phyloP scores from a whole-genome alignment of 164 flowering plant genomes.

The Euptelea pleiosperma region DNA sequence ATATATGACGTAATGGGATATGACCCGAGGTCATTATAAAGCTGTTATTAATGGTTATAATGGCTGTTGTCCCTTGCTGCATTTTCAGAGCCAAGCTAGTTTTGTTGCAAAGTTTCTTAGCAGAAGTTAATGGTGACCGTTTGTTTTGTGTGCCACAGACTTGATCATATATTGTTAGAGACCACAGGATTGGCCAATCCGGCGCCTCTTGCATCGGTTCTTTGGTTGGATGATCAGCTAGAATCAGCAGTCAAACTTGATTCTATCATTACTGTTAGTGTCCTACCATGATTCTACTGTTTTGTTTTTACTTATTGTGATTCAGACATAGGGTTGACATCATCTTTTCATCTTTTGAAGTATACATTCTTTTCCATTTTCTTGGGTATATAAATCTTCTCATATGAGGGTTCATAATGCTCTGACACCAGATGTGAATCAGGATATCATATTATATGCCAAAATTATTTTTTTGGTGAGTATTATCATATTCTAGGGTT shows the following conservation, averaged over 20 bases:
- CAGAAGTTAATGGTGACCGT: slow-evolving; percentile 4
- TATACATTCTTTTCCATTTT: no score
- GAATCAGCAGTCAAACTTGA: slow-evolving; percentile 88
- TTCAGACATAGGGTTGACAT: not conserved
- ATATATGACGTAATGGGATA: no score
- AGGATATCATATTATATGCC: no score
- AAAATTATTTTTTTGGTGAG: no score
- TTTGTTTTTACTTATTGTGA: not conserved
- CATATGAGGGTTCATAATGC: no score
- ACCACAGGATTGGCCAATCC: slow-evolving; percentile 96
- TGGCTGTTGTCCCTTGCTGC: no score
- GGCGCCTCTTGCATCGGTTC: slow-evolving; percentile 94
- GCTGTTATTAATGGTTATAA: no score
- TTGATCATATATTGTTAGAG: slow-evolving; percentile 92
- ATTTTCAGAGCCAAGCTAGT: not conserved
- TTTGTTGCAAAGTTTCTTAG: not conserved
- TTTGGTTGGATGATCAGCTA: slow-evolving; percentile 98
- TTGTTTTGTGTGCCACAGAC: slow-evolving; percentile 37
- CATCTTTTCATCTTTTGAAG: no score
- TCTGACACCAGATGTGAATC: no score
- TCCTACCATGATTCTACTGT: not conserved
- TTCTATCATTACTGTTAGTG: slow-evolving; percentile 83
- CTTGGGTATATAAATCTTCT: no score
- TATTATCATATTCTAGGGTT: no score
- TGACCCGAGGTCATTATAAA: no score